phyloP scores from a whole-genome alignment of 2,329 filamentous ascomycete genomes.

The Conoideocrella luteorostrata region DNA sequence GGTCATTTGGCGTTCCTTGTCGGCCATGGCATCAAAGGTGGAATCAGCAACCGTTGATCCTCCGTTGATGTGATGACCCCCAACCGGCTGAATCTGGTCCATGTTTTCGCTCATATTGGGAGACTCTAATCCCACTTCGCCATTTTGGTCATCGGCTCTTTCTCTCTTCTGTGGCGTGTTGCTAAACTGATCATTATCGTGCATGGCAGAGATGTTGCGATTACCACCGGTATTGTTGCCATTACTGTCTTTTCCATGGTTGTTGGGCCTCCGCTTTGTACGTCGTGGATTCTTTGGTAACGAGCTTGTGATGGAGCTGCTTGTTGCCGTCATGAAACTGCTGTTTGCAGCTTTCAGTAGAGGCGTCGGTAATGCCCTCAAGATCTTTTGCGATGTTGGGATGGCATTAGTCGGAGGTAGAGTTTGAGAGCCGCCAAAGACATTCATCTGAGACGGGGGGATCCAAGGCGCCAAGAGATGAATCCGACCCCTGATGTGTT shows the following conservation, averaged over 20 bases:
- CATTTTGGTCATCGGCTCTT: slow-evolving; percentile 14
- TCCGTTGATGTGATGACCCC: slow-evolving; percentile 15
- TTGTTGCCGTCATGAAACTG: slow-evolving; percentile 88
- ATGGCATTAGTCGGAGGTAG: slow-evolving; percentile 77
- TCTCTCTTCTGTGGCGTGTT: slow-evolving; percentile 21
- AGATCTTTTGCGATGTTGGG: slow-evolving; percentile 83
- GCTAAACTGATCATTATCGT: slow-evolving; percentile 46
- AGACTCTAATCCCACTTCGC: slow-evolving; percentile 15
- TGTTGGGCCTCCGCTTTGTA: slow-evolving; percentile 51
- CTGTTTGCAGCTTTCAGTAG: slow-evolving; percentile 93
- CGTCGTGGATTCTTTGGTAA: slow-evolving; percentile 60
- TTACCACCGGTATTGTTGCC: slow-evolving; percentile 28
- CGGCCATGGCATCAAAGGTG: slow-evolving; percentile 55
- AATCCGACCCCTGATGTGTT: slow-evolving; percentile 89
- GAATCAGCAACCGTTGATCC: slow-evolving; percentile 38
- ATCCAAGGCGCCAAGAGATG: slow-evolving; percentile 97
- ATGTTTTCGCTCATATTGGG: slow-evolving; percentile 39
- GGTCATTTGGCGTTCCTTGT: slow-evolving; percentile 63
- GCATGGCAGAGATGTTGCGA: slow-evolving; percentile 28
- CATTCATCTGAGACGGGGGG: slow-evolving; percentile 85
- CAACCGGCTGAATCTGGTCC: slow-evolving; percentile 36
- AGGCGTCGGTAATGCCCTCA: slow-evolving; percentile 82
- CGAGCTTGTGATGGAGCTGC: slow-evolving; percentile 74
- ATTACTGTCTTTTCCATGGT: slow-evolving; percentile 28
- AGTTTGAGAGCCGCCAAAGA: slow-evolving; percentile 66